A percentile compares a stretch with the other conserved stretches of the same genome.
phyloP scores from a whole-genome alignment of 129 eudicot genomes.

The Escallonia rubra region DNA sequence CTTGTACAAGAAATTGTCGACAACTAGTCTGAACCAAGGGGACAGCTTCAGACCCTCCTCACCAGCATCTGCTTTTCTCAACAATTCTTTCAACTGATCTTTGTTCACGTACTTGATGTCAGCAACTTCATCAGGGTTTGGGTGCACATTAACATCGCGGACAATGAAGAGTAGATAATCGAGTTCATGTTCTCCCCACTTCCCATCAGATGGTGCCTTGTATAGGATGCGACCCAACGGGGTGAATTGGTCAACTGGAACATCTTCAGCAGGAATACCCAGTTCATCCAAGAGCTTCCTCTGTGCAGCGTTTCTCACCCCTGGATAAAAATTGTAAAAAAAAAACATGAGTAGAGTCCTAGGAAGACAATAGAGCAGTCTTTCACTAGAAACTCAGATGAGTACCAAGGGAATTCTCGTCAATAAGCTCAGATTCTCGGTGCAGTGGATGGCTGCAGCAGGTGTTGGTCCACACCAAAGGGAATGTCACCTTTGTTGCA shows the following conservation, averaged over 20 bases:
- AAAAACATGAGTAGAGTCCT: background rate
- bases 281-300: conserved; percentile 97
- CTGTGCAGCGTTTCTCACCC: conserved; percentile 96
- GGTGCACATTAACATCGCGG: conserved; percentile 73
- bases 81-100: conserved; percentile 68
- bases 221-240: conserved; percentile 93
- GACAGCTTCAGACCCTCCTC: conserved; percentile 89
- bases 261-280: conserved; percentile 86
- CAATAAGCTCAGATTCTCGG: conserved; percentile 86
- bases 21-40: conserved; percentile 96
- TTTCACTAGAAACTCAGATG: background rate
- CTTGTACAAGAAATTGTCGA: conserved; percentile 86
- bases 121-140: conserved; percentile 88
- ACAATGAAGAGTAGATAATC: conserved; percentile 92
- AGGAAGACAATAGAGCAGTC: background rate
- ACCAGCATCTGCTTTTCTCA: conserved; percentile 90
- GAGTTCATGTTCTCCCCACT: conserved; percentile 99
- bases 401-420: conserved; percentile 70
- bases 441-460: conserved; percentile 95
- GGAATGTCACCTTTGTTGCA: conserved; percentile 89
- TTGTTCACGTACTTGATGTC: conserved; percentile 61
- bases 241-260: conserved; percentile 85
- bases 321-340: conserved; percentile 20
- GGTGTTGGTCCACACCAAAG: conserved; percentile 98
- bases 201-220: conserved; percentile 98